Evolutionary conservation across 2,329 filamentous ascomycete species (phyloP).

Genomic region (Fusarium clavum): DNA sequence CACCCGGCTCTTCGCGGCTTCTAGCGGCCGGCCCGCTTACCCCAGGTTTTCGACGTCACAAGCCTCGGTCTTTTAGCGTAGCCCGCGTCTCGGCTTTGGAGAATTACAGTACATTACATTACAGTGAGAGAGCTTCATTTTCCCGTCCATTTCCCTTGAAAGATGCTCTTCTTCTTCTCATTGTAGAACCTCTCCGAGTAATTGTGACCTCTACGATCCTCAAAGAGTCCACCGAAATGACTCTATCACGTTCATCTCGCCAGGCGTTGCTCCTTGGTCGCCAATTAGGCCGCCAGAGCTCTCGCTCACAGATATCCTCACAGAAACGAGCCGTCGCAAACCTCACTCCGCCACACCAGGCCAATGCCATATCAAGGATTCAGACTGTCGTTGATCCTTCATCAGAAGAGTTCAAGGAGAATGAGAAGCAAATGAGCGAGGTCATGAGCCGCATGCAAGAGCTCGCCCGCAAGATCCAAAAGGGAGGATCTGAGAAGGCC

Average conservation of each 20-base stretch:
- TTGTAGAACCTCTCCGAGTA: background rate
- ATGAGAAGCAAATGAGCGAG: slow-evolving; percentile 80
- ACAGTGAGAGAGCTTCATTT: slow-evolving; percentile 2
- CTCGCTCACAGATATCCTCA: slow-evolving; percentile 45
- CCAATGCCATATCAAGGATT: slow-evolving; percentile 83
- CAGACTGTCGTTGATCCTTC: slow-evolving; percentile 80
- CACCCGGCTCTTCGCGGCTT: slow-evolving; percentile 41
- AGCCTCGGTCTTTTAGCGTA: slow-evolving; percentile 42
- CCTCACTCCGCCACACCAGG: slow-evolving; percentile 85
- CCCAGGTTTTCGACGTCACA: slow-evolving; percentile 48
- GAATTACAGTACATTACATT: slow-evolving; percentile 12
- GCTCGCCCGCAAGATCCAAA: slow-evolving; percentile 77
- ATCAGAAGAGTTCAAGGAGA: slow-evolving; percentile 84
- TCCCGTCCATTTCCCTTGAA: slow-evolving; percentile 5
- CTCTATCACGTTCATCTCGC: slow-evolving; percentile 59
- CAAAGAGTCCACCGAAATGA: slow-evolving; percentile 53
- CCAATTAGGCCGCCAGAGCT: slow-evolving; percentile 54
- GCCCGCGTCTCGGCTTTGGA: slow-evolving; percentile 32
- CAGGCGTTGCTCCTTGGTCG: slow-evolving; percentile 57
- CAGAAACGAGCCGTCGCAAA: slow-evolving; percentile 68
- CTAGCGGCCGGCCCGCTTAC: slow-evolving; percentile 43
- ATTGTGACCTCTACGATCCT: slow-evolving; percentile 5
- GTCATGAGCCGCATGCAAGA: slow-evolving; percentile 75
- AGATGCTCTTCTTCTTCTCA: slow-evolving; percentile 21
- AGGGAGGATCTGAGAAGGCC: slow-evolving; percentile 84